Percentiles rank a stretch among this genome's conserved stretches.
These are phyloP conservation scores for Sanghuangporus baumii DNA, from an alignment of 1,284 basidiomycete species.

Conservation along the genomic window DNA sequence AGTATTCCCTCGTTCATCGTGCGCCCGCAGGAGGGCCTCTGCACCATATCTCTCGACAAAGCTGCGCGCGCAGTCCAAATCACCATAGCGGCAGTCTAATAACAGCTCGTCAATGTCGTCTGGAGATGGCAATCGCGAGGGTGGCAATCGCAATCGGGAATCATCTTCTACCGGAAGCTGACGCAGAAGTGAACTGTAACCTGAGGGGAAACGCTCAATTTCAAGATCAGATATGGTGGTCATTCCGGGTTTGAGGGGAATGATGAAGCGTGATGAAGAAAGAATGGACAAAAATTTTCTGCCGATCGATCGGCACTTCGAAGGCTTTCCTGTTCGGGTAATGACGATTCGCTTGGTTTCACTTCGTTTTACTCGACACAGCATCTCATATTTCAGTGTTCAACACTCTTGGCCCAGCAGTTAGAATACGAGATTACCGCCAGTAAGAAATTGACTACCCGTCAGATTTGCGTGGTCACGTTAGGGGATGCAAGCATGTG, in stretches of 20 bases:
- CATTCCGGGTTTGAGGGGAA: background rate
- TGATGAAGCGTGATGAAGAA: background rate
- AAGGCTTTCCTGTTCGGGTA: too few relatives aligned
- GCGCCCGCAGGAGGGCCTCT: conserved; percentile 44
- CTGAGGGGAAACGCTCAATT: background rate
- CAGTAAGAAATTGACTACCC: background rate
- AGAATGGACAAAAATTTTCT: background rate
- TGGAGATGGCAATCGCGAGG: background rate
- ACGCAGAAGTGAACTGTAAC: background rate
- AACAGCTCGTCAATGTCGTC: conserved; percentile 75
- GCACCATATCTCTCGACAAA: conserved; percentile 60
- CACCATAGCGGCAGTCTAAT: conserved; percentile 82
- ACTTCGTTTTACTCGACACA: too few relatives aligned
- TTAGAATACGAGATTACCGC: too few relatives aligned
- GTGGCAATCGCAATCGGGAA: too few relatives aligned
- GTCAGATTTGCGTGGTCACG: background rate
- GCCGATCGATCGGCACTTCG: too few relatives aligned
- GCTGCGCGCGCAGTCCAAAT: conserved; percentile 66
- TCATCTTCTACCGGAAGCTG: background rate
- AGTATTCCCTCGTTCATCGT: conserved; percentile 75
- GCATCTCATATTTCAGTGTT: too few relatives aligned
- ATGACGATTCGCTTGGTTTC: too few relatives aligned
- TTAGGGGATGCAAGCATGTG: background rate
- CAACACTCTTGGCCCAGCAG: too few relatives aligned
- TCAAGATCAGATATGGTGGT: background rate